Percentiles rank a stretch among this genome's conserved stretches.
These are phyloP conservation scores for Calophaca sinica DNA, from an alignment of 306 rosid species.

Conservation along the genomic window DNA sequence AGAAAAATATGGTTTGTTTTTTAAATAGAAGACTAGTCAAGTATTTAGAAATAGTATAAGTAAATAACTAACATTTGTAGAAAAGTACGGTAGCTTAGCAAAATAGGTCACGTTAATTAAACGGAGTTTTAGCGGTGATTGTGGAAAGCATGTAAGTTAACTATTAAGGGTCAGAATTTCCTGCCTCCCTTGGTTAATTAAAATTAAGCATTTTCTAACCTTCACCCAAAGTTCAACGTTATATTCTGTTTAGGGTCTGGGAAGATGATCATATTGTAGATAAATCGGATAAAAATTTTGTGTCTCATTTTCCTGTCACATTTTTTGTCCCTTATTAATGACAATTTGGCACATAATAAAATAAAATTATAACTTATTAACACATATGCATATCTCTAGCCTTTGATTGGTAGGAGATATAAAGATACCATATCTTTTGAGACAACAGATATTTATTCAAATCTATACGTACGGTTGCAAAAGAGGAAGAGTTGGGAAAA, in stretches of 20 bases:
- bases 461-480: neutral
- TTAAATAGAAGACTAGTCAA: neutral
- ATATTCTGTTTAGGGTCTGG: neutral
- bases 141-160: conserved; percentile 39
- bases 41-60: conserved; percentile 30
- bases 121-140: conserved; percentile 44
- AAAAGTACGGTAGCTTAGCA: conserved; percentile 2
- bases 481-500: neutral
- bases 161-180: neutral
- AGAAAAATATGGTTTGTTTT: conserved; percentile 11
- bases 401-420: too few relatives aligned
- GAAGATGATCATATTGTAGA: neutral
- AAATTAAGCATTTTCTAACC: neutral
- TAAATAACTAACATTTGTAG: conserved; percentile 8
- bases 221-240: neutral
- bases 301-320: too few relatives aligned
- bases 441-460: too few relatives aligned
- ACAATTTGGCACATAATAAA: too few relatives aligned
- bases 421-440: too few relatives aligned
- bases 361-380: too few relatives aligned
- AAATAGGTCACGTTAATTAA: conserved; percentile 38
- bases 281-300: too few relatives aligned
- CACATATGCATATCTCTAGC: too few relatives aligned
- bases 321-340: too few relatives aligned
- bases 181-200: neutral